phyloP scores from a whole-genome alignment of 78 protist genomes.

The Anaeramoeba flamelloides region DNA sequence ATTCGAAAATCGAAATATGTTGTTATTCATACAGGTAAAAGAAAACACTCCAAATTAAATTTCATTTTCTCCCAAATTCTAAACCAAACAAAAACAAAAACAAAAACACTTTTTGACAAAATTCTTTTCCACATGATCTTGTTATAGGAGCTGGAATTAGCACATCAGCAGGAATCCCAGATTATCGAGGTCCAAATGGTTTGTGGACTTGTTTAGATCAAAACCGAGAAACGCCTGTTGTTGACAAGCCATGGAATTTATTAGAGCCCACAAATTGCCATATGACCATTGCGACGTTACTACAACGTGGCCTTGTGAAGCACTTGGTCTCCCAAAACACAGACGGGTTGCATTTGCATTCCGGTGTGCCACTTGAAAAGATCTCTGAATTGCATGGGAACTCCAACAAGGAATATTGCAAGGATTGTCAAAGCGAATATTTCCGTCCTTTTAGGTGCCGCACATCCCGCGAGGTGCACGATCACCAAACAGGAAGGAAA shows the following conservation, averaged over 20 bases:
- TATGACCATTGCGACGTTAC: not conserved
- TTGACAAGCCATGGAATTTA: not conserved
- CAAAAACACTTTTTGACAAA: too few species aligned
- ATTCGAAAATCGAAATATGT: slow-evolving; percentile 1
- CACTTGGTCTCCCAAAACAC: slow-evolving; percentile 13
- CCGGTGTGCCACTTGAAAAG: not conserved
- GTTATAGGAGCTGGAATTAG: slow-evolving; percentile 36
- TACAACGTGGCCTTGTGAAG: not conserved
- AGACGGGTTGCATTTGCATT: slow-evolving; percentile 23
- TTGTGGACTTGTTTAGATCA: slow-evolving; percentile 11
- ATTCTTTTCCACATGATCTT: too few species aligned
- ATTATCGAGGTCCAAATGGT: slow-evolving; percentile 29
- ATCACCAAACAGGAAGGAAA: slow-evolving; percentile 23
- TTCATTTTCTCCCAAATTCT: too few species aligned
- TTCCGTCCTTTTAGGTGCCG: slow-evolving; percentile 1
- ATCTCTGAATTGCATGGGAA: slow-evolving; percentile 31
- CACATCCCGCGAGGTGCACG: not conserved
- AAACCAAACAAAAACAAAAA: too few species aligned
- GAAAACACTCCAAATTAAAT: too few species aligned
- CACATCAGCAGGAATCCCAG: slow-evolving; percentile 29
- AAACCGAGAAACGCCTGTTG: too few species aligned
- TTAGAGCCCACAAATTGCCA: slow-evolving; percentile 13
- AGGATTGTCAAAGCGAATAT: not conserved
- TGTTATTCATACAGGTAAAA: slow-evolving; percentile 31
- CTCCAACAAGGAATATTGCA: slow-evolving; percentile 12